Conservation (phyloP, 768 basidiomycete species). For the Coprinopsis cinerea region DNA sequence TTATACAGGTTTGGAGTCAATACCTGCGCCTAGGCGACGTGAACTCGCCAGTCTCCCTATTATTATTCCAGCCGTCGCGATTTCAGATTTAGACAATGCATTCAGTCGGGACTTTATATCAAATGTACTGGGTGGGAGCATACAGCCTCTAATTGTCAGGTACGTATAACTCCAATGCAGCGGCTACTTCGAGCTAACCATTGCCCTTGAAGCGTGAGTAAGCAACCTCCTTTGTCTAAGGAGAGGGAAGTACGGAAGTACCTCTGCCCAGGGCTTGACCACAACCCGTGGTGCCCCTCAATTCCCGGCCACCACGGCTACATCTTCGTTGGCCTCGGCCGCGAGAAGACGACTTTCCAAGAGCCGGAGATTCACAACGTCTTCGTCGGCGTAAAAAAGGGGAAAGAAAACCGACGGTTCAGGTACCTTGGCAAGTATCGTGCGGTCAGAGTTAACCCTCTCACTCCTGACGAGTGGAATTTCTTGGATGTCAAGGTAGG, state of each 20-base stretch:
- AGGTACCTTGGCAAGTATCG: slow-evolving; percentile 42
- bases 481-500: slow-evolving; percentile 35
- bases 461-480: slow-evolving; percentile 43
- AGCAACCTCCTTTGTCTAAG: slow-evolving; percentile 25
- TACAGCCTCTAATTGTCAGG: slow-evolving; percentile 33
- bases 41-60: slow-evolving; percentile 20
- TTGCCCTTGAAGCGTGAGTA: slow-evolving; percentile 18
- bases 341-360: slow-evolving; percentile 36
- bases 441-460: slow-evolving; percentile 33
- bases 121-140: slow-evolving; percentile 31
- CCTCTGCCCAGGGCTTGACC: slow-evolving; percentile 44
- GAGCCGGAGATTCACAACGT: slow-evolving; percentile 35
- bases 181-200: background rate
- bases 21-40: slow-evolving; percentile 18
- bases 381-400: slow-evolving; percentile 36
- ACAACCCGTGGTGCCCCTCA: slow-evolving; percentile 50
- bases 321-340: slow-evolving; percentile 50
- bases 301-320: slow-evolving; percentile 46
- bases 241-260: slow-evolving; percentile 32
- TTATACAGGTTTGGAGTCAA: background rate
- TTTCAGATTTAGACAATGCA: slow-evolving; percentile 19
- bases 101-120: slow-evolving; percentile 37
- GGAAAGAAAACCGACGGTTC: slow-evolving; percentile 27
- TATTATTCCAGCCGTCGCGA: slow-evolving; percentile 19
- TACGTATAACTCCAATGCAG: slow-evolving; percentile 11